Conservation (phyloP, 2,329 filamentous ascomycete species). For the Apiospora rasikravindrae region DNA sequence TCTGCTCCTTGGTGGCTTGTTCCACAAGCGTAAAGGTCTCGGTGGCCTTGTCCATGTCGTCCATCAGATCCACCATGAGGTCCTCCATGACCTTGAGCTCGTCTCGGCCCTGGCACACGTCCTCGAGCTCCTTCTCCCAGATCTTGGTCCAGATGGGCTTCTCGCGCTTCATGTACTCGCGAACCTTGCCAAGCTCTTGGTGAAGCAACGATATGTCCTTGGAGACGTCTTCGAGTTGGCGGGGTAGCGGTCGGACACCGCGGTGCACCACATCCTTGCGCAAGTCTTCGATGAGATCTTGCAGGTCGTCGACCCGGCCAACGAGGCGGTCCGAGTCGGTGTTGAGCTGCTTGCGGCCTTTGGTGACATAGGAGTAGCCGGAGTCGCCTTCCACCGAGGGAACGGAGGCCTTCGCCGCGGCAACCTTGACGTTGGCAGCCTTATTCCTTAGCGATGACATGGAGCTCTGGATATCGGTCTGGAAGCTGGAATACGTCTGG, state of each 20-base stretch:
- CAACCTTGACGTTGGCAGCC: constrained; percentile 79
- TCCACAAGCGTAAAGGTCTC: constrained; percentile 95
- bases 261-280: constrained; percentile 95
- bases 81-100: constrained; percentile 97
- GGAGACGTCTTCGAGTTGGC: constrained; percentile 86
- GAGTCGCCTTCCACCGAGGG: constrained; percentile 75
- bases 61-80: constrained; percentile 86
- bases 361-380: constrained; percentile 85
- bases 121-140: constrained; percentile 96
- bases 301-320: constrained; percentile 92
- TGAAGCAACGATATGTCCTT: constrained; percentile 85
- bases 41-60: constrained; percentile 92
- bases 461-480: constrained; percentile 83
- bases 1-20: constrained; percentile 97
- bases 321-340: constrained; percentile 90
- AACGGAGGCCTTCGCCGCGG: constrained; percentile 72
- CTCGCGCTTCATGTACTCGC: constrained; percentile 88
- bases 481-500: constrained; percentile 91
- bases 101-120: constrained; percentile 94
- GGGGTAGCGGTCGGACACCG: constrained; percentile 87
- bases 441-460: constrained; percentile 86
- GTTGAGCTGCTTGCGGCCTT: constrained; percentile 84
- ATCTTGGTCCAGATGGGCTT: constrained; percentile 99
- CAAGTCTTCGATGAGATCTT: constrained; percentile 94
- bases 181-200: constrained; percentile 90